Base-by-base conservation (phyloP, 2,329 filamentous ascomycete species). In the Plenodomus lindquistii region DNA sequence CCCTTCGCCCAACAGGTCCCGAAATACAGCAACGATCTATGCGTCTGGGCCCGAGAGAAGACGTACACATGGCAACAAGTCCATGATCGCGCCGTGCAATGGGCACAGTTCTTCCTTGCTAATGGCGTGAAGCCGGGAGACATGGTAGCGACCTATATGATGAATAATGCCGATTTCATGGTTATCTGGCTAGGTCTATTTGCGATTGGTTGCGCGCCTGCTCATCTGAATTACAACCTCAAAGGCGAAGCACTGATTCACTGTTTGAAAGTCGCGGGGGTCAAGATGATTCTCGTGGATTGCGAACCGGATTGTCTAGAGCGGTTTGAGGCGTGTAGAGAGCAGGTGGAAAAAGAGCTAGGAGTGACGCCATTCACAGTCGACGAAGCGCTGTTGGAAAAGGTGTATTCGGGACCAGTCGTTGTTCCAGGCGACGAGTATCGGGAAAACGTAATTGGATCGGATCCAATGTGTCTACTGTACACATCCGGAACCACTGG, bases 401-500 rank as follows among this genome's bases (percentile, higher is more conserved):
- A 54, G 37, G 37, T 69, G 3, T 53, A 64, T 24, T 44, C 50
- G 8, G 52, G 49, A 3, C 51, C 52, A 1, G 55, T 58, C 5
- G 38, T 50, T 8, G 58, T 80, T 24, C 82, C 83, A 0, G 76
- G 75, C 1, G 79, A 87, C 48, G 72, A 77, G 10, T 78, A 83
- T 48, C 78, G 85, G 35, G 74, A 76, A 4, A 70, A 71, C 2
- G 75, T 88, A 1, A 70, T 73, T 16, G 76, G 74, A 0, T 64
- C 73, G 9, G 82, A 77, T 55, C 83, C 87, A 0, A 77, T 81
- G 46, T 82, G 80, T 24, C 69, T 91, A 17, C 82, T 91, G 48
- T 91, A 89, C 66, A 91, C 88, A 0, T 84, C 83, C 44, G 88
- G 88, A 18, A 91, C 88, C 0, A 91, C 88, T 0, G 88, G 88